Percentiles rank a stretch among this genome's conserved stretches.
These are phyloP conservation scores for Avena atlantica DNA, from an alignment of 176 grass and related monocot species.

Conservation along the genomic window DNA sequence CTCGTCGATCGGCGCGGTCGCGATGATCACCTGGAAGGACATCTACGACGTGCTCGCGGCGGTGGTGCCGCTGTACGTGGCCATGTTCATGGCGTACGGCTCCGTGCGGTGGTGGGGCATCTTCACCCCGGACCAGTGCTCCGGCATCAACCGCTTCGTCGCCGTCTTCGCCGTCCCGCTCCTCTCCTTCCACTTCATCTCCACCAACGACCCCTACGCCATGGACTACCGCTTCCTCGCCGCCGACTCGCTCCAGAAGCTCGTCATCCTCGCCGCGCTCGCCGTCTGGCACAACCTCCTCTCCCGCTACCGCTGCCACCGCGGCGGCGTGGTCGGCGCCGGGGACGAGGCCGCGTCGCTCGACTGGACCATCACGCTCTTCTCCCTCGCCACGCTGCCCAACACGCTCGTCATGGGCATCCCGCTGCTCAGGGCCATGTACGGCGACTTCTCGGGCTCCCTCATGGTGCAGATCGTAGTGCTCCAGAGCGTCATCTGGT, in stretches of 20 bases:
- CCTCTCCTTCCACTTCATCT: constrained; percentile 99
- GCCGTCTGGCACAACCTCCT: constrained; percentile 81
- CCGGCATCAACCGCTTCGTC: constrained; percentile 98
- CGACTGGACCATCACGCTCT: constrained; percentile 98
- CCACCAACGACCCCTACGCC: constrained; percentile 80
- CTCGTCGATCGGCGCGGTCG: background rate
- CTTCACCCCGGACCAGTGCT: constrained; percentile 93
- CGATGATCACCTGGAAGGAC: constrained; percentile 91
- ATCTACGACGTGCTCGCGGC: constrained; percentile 96
- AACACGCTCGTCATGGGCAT: constrained; percentile 99
- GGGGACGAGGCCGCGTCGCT: constrained; percentile 38
- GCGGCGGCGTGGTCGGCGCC: background rate
- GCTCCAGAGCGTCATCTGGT: constrained; percentile 97
- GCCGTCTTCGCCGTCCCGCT: constrained; percentile 96
- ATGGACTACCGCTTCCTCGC: constrained; percentile 98
- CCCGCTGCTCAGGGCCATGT: constrained; percentile 93
- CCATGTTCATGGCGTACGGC: constrained; percentile 93
- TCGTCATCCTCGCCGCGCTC: constrained; percentile 80
- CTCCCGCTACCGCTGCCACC: constrained; percentile 56
- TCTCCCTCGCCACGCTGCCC: constrained; percentile 92
- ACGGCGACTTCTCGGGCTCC: constrained; percentile 83
- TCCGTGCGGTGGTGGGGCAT: constrained; percentile 96
- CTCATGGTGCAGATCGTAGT: constrained; percentile 99
- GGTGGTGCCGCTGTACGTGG: constrained; percentile 91
- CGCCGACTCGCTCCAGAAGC: constrained; percentile 90